A percentile compares a stretch with the other conserved stretches of the same genome.
Evolutionary conservation across 352 stramenopile species (phyloP).

Genomic region (Achlya hypogyna): DNA sequence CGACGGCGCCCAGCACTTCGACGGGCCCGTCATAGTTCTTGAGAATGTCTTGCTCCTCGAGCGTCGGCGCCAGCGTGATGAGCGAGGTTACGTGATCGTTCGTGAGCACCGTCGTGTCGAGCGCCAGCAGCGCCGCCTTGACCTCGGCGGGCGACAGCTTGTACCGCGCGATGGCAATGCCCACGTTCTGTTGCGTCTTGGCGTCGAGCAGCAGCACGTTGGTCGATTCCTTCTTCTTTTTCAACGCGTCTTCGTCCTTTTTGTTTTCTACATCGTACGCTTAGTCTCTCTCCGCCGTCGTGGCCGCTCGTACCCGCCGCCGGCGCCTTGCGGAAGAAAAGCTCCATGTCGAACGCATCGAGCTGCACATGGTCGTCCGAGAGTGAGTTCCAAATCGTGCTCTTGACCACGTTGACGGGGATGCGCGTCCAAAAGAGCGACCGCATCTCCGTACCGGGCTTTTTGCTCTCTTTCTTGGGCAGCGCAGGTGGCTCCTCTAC

Average conservation of each 20-base stretch:
- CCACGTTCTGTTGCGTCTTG: constrained; percentile 96
- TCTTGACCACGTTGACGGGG: constrained; percentile 78
- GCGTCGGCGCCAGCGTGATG: constrained; percentile 79
- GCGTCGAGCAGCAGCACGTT: constrained; percentile 88
- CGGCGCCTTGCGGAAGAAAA: constrained; percentile 83
- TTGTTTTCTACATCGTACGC: constrained; percentile 46
- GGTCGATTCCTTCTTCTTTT: constrained; percentile 27
- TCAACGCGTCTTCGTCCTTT: constrained; percentile 37
- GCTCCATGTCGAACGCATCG: constrained; percentile 78
- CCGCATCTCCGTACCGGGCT: constrained; percentile 80
- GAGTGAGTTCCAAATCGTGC: constrained; percentile 80
- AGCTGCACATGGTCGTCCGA: constrained; percentile 56
- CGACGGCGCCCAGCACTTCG: constrained; percentile 75
- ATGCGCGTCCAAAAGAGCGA: constrained; percentile 85
- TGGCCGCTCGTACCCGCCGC: constrained; percentile 45
- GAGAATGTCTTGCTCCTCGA: constrained; percentile 85
- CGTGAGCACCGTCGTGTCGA: constrained; percentile 61
- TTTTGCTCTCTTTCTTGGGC: constrained; percentile 80
- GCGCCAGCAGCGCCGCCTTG: constrained; percentile 71
- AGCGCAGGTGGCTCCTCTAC: constrained; percentile 45
- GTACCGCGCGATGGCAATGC: constrained; percentile 94
- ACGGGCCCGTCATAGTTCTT: constrained; percentile 87
- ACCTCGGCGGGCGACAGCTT: constrained; percentile 87
- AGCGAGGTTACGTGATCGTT: constrained; percentile 82
- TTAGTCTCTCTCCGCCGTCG: no score